phyloP scores from a whole-genome alignment of 345 rosid genomes.

The Brassica incana region DNA sequence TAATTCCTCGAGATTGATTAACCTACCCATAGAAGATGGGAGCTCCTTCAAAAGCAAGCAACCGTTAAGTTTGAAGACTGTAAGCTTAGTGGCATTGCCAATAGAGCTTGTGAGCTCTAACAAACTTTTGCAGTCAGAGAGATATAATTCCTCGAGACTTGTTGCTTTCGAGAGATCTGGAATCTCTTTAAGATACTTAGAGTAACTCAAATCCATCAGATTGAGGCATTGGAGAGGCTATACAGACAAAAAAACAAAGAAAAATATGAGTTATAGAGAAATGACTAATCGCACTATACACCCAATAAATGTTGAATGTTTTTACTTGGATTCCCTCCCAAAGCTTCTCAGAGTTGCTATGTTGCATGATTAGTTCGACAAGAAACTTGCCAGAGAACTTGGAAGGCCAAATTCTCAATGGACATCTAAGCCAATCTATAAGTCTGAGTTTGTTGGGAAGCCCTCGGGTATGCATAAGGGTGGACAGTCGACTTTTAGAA shows the following conservation, averaged over 20 bases:
- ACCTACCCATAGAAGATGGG: too few relatives aligned
- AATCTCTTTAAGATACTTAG: background rate
- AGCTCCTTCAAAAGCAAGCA: too few relatives aligned
- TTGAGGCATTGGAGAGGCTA: background rate
- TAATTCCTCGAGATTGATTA: too few relatives aligned
- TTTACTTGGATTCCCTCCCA: constrained; percentile 32
- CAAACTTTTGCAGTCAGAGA: background rate
- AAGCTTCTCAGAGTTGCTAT: background rate
- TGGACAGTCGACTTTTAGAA: background rate
- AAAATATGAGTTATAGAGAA: background rate
- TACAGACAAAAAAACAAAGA: background rate
- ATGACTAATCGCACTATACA: background rate
- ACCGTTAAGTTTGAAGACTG: too few relatives aligned
- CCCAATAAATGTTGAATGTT: too few relatives aligned
- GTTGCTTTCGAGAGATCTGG: background rate
- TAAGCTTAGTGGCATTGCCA: constrained; percentile 19
- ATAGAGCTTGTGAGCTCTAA: constrained; percentile 8
- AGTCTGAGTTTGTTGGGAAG: background rate
- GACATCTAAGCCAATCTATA: background rate
- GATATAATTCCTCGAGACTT: background rate
- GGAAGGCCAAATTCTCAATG: constrained; percentile 6
- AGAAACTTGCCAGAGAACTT: constrained; percentile 13
- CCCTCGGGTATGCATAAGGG: background rate
- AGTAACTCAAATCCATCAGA: background rate
- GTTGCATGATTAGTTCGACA: constrained; percentile 24